These are phyloP conservation scores for Cadophora gregata DNA, from an alignment of 2,329 filamentous ascomycete species.

Conservation along the genomic window DNA sequence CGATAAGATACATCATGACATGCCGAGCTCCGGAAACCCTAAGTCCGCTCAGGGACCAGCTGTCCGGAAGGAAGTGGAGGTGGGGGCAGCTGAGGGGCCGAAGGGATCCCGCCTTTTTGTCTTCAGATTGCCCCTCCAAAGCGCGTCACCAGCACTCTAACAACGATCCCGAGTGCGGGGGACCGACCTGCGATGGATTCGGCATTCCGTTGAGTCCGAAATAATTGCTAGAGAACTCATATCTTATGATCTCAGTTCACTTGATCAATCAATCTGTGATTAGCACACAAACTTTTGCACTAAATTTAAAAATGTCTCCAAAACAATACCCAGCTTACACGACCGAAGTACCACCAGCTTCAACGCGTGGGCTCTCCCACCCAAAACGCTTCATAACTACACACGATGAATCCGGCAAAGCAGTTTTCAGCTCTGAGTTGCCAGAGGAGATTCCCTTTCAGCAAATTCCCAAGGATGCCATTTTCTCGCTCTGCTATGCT, in stretches of 20 bases:
- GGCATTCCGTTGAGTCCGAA: neutral
- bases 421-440: conserved; percentile 29
- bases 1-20: neutral
- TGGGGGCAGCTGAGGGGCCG: conserved; percentile 1
- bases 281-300: neutral
- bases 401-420: conserved; percentile 35
- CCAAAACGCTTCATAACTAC: conserved; percentile 35
- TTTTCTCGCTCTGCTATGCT: conserved; percentile 34
- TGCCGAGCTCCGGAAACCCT: neutral
- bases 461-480: conserved; percentile 31
- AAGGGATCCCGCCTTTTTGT: neutral
- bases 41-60: neutral
- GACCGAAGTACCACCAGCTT: neutral
- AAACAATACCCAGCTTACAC: conserved; percentile 10
- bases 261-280: neutral
- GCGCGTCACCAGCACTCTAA: neutral
- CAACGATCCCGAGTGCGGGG: neutral
- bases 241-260: neutral
- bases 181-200: too few relatives aligned
- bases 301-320: neutral
- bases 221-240: neutral
- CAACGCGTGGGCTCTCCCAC: conserved; percentile 17
- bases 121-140: neutral
- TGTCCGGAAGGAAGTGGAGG: neutral
- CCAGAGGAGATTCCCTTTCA: conserved; percentile 30